Evolutionary conservation across 805 yeast genomes (phyloP).

Genomic region (Kluyveromyces wickerhamii): DNA sequence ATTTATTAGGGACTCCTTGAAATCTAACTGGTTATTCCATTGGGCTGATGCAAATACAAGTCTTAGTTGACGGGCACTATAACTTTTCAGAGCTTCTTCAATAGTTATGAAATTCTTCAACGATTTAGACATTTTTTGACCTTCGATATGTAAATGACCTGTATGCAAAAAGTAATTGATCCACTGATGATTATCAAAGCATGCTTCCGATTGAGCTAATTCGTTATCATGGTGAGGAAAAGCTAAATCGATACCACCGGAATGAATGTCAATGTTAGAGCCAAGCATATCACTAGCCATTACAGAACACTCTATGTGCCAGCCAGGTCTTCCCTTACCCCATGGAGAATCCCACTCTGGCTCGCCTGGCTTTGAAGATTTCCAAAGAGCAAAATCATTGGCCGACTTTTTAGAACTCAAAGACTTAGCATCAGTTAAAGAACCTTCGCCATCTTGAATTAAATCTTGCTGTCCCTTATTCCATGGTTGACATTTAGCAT

Average conservation of each 20-base stretch:
- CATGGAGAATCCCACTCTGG: slow-evolving; percentile 94
- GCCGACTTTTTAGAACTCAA: slow-evolving; percentile 58
- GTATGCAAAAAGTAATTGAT: slow-evolving; percentile 93
- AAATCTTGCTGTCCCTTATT: slow-evolving; percentile 81
- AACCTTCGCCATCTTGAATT: slow-evolving; percentile 93
- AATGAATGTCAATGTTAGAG: slow-evolving; percentile 79
- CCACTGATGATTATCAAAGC: slow-evolving; percentile 87
- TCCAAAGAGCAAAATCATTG: slow-evolving; percentile 95
- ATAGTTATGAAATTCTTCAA: slow-evolving; percentile 93
- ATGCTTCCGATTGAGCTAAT: slow-evolving; percentile 94
- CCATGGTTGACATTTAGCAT: slow-evolving; percentile 98
- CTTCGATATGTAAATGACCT: slow-evolving; percentile 97
- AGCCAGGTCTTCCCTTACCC: slow-evolving; percentile 98
- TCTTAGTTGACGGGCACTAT: slow-evolving; percentile 75
- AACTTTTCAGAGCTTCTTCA: slow-evolving; percentile 72
- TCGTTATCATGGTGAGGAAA: slow-evolving; percentile 99
- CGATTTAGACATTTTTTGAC: slow-evolving; percentile 96
- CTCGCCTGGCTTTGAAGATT: slow-evolving; percentile 93
- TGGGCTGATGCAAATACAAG: slow-evolving; percentile 83
- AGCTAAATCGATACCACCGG: slow-evolving; percentile 95
- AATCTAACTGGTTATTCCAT: slow-evolving; percentile 91
- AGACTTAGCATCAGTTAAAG: slow-evolving; percentile 41
- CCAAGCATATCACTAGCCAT: slow-evolving; percentile 94
- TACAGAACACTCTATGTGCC: slow-evolving; percentile 99
- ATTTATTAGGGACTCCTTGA: slow-evolving; percentile 67